Conservation (phyloP, 2,329 filamentous ascomycete genomes). For the Trichoderma breve region DNA sequence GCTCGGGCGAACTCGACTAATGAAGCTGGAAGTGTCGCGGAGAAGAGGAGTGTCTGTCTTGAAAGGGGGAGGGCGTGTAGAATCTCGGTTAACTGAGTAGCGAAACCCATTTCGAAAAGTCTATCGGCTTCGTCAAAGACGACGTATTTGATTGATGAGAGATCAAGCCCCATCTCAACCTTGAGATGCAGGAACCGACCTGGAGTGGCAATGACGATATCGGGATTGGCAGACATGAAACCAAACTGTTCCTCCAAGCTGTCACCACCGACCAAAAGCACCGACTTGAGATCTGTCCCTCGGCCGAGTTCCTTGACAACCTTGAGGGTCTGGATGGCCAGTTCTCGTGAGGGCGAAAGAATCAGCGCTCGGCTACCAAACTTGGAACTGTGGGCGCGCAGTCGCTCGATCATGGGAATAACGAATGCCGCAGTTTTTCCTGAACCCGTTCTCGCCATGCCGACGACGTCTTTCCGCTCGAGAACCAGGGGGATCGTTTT, state of each 20-base stretch:
- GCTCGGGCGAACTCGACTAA: constrained; percentile 94
- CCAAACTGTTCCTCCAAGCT: constrained; percentile 93
- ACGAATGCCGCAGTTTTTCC: constrained; percentile 98
- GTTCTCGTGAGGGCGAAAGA: constrained; percentile 86
- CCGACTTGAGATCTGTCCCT: constrained; percentile 87
- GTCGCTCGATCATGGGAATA: constrained; percentile 93
- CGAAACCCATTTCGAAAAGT: constrained; percentile 98
- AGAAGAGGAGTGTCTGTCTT: constrained; percentile 90
- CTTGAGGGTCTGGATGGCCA: constrained; percentile 92
- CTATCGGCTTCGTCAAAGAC: constrained; percentile 98
- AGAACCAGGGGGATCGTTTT: constrained; percentile 93
- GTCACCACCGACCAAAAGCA: constrained; percentile 90
- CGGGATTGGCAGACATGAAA: constrained; percentile 89
- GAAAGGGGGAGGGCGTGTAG: constrained; percentile 79
- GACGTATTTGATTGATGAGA: constrained; percentile 89
- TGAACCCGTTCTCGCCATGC: constrained; percentile 97
- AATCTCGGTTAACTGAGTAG: constrained; percentile 89
- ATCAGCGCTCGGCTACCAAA: constrained; percentile 85
- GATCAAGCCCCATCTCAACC: constrained; percentile 89
- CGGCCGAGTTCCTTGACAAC: constrained; percentile 92
- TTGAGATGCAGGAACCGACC: constrained; percentile 95
- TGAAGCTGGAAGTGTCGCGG: constrained; percentile 88
- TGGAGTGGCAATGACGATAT: constrained; percentile 95
- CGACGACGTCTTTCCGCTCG: constrained; percentile 91
- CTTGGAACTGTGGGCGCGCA: constrained; percentile 82